Base-by-base conservation (phyloP, 1,284 basidiomycete species). In the Cryptococcus sp. region DNA sequence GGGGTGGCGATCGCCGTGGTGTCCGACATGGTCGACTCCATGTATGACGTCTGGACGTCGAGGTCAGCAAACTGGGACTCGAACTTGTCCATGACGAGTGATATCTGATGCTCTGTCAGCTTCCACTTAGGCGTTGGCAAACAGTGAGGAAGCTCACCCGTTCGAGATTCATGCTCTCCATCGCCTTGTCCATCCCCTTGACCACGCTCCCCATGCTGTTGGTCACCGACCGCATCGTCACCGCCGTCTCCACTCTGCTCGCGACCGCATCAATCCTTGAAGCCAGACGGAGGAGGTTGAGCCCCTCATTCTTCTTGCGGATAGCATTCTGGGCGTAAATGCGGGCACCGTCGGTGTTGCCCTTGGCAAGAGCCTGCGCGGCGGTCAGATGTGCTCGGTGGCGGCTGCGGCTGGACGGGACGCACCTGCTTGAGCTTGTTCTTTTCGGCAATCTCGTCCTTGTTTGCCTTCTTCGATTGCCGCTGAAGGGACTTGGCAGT, bases 271-370 rank as follows among this genome's bases (percentile, higher is more conserved):
- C 96, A 75, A 98, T 92, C 35, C 96, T 82, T 68, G 89, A 92
- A 0, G 88, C 85, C 28, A 97, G 79, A 44, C 92, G 82, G 9
- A 97, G 82, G 5, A 97, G 81, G 76, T 98, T 98, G 62, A 99
- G 80, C 0, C 87, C 80, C 76, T 99, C 96, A 62, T 85, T 92
- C 84, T 98, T 98, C 84, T 99, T 99, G 53, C 96, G 84, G 71
- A 99, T 99, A 45, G 96, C 91, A 72, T 98, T 99, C 46, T 92
- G 87, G 15, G 96, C 96, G 75, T 98, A 98, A 81, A 99, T 98
- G 57, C 91, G 85, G n/a, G 96, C 96, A 46, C 95, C 93, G 61
- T 99, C 96, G 49, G 84, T 90, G 79, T 99, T 98, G 50, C 93
- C 92, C 79, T 98, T 94, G 71, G 91, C 88, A 7, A 98, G 82